Evolutionary conservation across 208 protist species (phyloP).

Genomic region (Leishmania major): DNA sequence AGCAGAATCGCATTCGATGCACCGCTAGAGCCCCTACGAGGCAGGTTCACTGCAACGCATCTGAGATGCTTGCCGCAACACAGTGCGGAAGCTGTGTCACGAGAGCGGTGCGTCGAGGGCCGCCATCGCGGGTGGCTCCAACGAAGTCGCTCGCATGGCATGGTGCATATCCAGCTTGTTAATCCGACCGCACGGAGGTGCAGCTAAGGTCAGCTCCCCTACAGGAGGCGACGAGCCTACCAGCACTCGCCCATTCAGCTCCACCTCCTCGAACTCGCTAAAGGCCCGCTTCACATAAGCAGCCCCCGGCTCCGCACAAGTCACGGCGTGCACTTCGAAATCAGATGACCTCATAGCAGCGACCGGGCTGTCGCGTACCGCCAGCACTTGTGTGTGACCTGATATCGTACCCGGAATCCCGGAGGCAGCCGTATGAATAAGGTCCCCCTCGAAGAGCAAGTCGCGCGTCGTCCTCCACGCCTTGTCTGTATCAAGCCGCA

Average conservation of each 20-base stretch:
- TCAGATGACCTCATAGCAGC: too few relatives aligned
- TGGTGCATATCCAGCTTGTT: neutral
- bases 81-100: too few relatives aligned
- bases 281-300: too few relatives aligned
- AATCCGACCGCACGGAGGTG: neutral
- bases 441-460: neutral
- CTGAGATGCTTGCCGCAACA: too few relatives aligned
- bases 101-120: neutral
- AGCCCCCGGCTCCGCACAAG: too few relatives aligned
- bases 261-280: too few relatives aligned
- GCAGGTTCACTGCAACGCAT: too few relatives aligned
- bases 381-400: neutral
- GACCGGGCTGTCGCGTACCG: too few relatives aligned
- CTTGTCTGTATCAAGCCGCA: neutral
- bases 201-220: neutral
- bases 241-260: neutral
- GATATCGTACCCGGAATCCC: neutral
- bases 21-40: too few relatives aligned
- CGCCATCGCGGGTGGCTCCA: neutral
- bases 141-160: neutral
- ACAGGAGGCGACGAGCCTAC: neutral
- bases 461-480: neutral
- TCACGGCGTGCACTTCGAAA: too few relatives aligned
- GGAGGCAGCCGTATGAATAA: neutral
- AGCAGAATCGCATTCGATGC: too few relatives aligned